Conservation (phyloP, 2,329 filamentous ascomycete genomes). For the Phaeosphaeria sp. region DNA sequence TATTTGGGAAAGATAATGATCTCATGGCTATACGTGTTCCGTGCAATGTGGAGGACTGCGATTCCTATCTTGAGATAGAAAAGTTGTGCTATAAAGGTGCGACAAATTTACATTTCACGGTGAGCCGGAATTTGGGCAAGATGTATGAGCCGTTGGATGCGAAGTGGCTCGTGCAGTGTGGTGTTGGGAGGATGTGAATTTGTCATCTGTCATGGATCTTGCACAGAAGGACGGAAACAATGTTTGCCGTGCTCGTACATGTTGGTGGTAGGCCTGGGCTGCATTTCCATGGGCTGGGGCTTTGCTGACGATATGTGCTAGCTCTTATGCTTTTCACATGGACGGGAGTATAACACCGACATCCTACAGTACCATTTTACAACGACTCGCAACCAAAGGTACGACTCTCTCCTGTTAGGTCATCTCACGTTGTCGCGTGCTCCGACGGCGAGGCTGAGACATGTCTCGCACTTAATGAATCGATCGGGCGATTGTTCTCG, state of each 20-base stretch:
- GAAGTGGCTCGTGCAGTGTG: slow-evolving; percentile 1
- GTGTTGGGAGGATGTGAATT: not conserved
- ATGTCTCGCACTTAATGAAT: not conserved
- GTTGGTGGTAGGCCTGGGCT: not conserved
- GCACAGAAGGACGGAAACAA: too few species aligned
- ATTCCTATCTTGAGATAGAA: not conserved
- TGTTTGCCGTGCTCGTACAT: not conserved
- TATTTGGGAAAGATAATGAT: not conserved
- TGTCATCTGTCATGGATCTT: not conserved
- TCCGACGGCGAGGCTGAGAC: not conserved
- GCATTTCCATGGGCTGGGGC: not conserved
- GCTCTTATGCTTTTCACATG: not conserved
- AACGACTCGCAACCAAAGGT: not conserved
- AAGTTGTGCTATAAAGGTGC: not conserved
- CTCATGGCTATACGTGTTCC: not conserved
- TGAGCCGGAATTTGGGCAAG: not conserved
- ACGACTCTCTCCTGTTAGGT: not conserved
- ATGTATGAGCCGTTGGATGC: not conserved
- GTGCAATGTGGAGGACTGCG: not conserved
- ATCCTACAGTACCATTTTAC: not conserved
- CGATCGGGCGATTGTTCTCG: not conserved
- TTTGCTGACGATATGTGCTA: not conserved
- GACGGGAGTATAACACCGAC: not conserved
- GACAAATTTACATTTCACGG: not conserved
- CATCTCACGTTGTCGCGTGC: not conserved